These are phyloP conservation scores for Gleditsia sinensis DNA, from an alignment of 306 rosid species.

Conservation along the genomic window DNA sequence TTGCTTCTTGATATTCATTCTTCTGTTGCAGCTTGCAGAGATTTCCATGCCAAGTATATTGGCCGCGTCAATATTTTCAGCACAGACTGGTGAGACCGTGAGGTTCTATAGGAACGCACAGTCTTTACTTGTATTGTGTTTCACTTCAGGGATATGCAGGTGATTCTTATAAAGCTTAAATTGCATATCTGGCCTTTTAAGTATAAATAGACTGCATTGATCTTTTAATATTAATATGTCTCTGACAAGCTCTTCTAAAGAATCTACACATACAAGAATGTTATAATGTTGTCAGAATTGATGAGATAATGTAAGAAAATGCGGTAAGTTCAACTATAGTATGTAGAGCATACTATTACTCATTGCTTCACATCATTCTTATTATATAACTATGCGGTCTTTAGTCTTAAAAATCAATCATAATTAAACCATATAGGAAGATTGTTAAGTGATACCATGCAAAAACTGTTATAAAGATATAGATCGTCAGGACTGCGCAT, in stretches of 20 bases:
- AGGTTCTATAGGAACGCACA: constrained; percentile 56
- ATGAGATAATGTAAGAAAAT: not conserved
- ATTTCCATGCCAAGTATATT: constrained; percentile 70
- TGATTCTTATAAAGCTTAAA: constrained; percentile 33
- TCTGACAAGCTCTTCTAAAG: not conserved
- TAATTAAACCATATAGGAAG: not conserved
- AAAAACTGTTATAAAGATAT: not conserved
- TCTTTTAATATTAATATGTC: not conserved
- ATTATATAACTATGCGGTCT: not conserved
- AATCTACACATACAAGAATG: not conserved
- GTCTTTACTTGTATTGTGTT: constrained; percentile 55
- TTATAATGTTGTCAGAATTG: not conserved
- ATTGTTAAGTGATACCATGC: not conserved
- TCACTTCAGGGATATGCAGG: constrained; percentile 81
- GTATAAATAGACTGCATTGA: not conserved
- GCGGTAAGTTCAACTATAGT: not conserved
- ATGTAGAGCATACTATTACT: not conserved
- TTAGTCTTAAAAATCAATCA: not conserved
- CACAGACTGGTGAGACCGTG: constrained; percentile 57
- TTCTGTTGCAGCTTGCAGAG: constrained; percentile 65
- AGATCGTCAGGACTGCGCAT: not conserved
- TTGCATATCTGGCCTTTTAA: not conserved
- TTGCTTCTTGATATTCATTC: constrained; percentile 12
- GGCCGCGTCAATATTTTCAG: constrained; percentile 74
- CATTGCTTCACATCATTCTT: not conserved